Conservation (phyloP, 192 early-diverging fungal genomes). For the Backusella mclennaniae region DNA sequence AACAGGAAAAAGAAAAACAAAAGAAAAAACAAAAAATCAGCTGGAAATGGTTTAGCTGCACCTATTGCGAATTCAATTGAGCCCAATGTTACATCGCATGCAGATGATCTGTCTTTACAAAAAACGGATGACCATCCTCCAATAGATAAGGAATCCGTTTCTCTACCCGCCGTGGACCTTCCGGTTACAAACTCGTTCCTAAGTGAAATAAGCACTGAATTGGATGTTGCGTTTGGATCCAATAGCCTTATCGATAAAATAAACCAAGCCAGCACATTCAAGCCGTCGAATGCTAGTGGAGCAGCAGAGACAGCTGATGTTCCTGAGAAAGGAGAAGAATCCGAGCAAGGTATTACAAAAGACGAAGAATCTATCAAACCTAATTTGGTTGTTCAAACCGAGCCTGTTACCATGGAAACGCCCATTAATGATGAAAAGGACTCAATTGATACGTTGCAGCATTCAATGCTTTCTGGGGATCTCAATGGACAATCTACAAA, state of each 20-base stretch:
- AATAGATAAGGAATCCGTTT: not conserved
- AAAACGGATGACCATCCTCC: not conserved
- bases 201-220: not conserved
- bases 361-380: not conserved
- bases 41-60: not conserved
- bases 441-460: not conserved
- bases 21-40: conserved; percentile 7
- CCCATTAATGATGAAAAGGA: not conserved
- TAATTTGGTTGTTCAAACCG: not conserved
- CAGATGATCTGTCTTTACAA: not conserved
- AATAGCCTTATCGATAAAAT: not conserved
- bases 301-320: not conserved
- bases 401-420: not conserved
- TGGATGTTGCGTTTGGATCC: not conserved
- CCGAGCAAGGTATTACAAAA: not conserved
- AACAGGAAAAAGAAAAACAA: not conserved
- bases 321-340: not conserved
- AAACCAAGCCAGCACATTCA: not conserved
- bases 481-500: not conserved
- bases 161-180: not conserved
- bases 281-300: not conserved
- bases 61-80: not conserved
- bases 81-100: conserved; percentile 3
- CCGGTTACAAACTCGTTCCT: not conserved
- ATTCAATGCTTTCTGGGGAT: not conserved